Evolutionary conservation across 805 yeast species (phyloP).

Genomic region (Myxozyma neglecta): DNA sequence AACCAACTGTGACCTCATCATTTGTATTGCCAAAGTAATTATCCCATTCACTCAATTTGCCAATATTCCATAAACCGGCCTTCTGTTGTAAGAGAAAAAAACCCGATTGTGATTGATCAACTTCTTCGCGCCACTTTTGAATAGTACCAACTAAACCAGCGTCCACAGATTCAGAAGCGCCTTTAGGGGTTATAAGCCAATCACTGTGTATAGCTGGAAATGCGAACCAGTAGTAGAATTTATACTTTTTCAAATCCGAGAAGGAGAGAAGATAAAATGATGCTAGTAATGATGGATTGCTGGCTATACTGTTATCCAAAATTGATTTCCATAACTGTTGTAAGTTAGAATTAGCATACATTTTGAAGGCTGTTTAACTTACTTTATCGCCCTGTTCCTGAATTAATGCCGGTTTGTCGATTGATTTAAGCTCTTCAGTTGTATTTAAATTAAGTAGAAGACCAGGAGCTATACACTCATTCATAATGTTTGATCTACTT

Average conservation of each 20-base stretch:
- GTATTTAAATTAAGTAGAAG: slow-evolving; percentile 67
- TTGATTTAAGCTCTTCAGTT: slow-evolving; percentile 73
- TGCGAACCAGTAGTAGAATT: slow-evolving; percentile 86
- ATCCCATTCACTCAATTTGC: slow-evolving; percentile 29
- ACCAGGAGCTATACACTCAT: slow-evolving; percentile 43
- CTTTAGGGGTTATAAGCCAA: slow-evolving; percentile 44
- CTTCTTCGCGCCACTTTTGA: slow-evolving; percentile 20
- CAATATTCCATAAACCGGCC: slow-evolving; percentile 24
- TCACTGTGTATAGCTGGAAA: slow-evolving; percentile 62
- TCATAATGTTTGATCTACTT: background rate
- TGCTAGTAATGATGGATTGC: slow-evolving; percentile 46
- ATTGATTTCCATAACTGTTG: slow-evolving; percentile 36
- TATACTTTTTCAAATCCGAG: slow-evolving; percentile 86
- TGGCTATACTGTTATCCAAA: slow-evolving; percentile 40
- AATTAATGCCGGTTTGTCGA: slow-evolving; percentile 65
- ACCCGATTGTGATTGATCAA: slow-evolving; percentile 7
- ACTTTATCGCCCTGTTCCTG: slow-evolving; percentile 43
- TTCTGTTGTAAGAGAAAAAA: slow-evolving; percentile 34
- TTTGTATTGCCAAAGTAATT: slow-evolving; percentile 22
- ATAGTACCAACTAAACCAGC: slow-evolving; percentile 7
- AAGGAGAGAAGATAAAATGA: slow-evolving; percentile 61
- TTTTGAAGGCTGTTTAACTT: background rate
- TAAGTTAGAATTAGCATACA: background rate
- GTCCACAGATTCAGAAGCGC: background rate
- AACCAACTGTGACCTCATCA: slow-evolving; percentile 39